Evolutionary conservation across 768 basidiomycete species (phyloP).

Genomic region (Hygrocybe coccinea): DNA sequence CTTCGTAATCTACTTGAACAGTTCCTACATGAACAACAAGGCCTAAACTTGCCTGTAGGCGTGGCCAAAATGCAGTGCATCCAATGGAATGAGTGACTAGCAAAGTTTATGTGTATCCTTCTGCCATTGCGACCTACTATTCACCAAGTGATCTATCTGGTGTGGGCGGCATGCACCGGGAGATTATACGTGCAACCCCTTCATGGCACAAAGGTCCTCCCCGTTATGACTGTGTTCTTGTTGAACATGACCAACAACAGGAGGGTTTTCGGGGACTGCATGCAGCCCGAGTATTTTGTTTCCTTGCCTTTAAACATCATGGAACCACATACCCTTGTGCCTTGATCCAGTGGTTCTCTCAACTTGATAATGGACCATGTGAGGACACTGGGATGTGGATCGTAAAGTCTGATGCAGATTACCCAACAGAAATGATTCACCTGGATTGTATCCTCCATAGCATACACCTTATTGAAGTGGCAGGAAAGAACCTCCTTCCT

Average conservation of each 20-base stretch:
- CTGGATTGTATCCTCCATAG: constrained; percentile 26
- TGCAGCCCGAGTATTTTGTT: constrained; percentile 18
- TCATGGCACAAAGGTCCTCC: constrained; percentile 18
- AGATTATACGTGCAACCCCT: constrained; percentile 20
- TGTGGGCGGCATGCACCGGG: constrained; percentile 24
- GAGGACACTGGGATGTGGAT: constrained; percentile 23
- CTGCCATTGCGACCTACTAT: constrained; percentile 18
- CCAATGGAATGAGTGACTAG: constrained; percentile 1
- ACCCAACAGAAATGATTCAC: not conserved
- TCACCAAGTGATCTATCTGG: constrained; percentile 27
- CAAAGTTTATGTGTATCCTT: constrained; percentile 8
- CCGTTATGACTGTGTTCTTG: constrained; percentile 20
- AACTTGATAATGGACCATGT: constrained; percentile 14
- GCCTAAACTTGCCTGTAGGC: not conserved
- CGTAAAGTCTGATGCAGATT: constrained; percentile 14
- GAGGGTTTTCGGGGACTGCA: constrained; percentile 19
- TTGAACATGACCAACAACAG: constrained; percentile 11
- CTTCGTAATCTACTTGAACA: constrained; percentile 18
- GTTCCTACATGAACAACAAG: constrained; percentile 22
- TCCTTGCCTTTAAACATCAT: constrained; percentile 21
- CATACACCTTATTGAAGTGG: constrained; percentile 19
- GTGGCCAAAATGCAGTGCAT: constrained; percentile 2
- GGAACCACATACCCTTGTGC: constrained; percentile 21
- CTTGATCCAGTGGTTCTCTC: constrained; percentile 24
- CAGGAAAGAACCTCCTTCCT: constrained; percentile 19